Percentiles rank a stretch among this genome's conserved stretches.
Evolutionary conservation across 2,329 filamentous ascomycete species (phyloP).

Genomic region (Thelonectria blattea): DNA sequence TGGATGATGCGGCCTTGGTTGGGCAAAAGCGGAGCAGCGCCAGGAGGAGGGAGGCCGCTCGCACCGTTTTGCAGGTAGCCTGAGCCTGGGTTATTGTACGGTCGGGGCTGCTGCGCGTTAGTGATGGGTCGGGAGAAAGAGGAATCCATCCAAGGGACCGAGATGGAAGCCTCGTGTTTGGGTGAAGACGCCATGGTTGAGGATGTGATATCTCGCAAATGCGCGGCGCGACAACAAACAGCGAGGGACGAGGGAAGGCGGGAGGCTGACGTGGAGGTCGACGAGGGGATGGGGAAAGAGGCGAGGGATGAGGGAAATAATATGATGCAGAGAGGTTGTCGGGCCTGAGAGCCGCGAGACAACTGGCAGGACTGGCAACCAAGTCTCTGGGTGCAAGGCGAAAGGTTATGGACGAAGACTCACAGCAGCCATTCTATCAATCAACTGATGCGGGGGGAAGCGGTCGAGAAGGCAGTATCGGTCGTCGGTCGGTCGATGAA

Average conservation of each 20-base stretch:
- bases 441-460: conserved; percentile 38
- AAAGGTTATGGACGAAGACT: conserved; percentile 36
- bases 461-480: conserved; percentile 32
- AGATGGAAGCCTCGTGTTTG: neutral
- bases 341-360: conserved; percentile 13
- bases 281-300: neutral
- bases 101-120: conserved; percentile 46
- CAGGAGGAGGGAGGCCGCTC: conserved; percentile 58
- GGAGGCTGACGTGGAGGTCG: conserved; percentile 4
- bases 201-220: conserved; percentile 9
- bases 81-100: conserved; percentile 59
- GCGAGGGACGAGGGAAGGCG: neutral
- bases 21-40: conserved; percentile 68
- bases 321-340: conserved; percentile 2
- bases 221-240: conserved; percentile 13
- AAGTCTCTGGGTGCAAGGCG: neutral
- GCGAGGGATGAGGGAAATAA: neutral
- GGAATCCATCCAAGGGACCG: conserved; percentile 6
- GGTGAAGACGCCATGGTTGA: conserved; percentile 15
- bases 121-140: conserved; percentile 25
- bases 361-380: conserved; percentile 12
- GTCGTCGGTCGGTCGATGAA: conserved; percentile 29
- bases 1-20: conserved; percentile 72
- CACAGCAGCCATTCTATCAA: conserved; percentile 52
- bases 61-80: conserved; percentile 70